Evolutionary conservation across 768 basidiomycete genomes (phyloP).

Genomic region (Auricularia sp.): DNA sequence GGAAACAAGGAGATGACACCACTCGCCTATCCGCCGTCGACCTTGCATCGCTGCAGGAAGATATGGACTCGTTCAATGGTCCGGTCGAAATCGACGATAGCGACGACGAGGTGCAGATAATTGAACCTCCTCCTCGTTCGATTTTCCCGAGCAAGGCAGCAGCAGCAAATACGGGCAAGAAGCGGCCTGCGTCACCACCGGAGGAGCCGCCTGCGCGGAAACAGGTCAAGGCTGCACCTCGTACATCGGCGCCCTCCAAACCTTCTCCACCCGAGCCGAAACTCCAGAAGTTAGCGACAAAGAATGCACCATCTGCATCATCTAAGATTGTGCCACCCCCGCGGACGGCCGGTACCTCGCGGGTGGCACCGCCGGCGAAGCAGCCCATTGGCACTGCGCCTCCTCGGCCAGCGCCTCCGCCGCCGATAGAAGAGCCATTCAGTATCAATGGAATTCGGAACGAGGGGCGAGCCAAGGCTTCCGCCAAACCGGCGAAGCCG

Average conservation of each 20-base stretch:
- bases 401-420: neutral
- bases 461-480: neutral
- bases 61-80: constrained; percentile 44
- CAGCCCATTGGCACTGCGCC: neutral
- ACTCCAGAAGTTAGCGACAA: too few relatives aligned
- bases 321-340: neutral
- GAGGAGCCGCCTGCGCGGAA: neutral
- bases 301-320: neutral
- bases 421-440: constrained; percentile 22
- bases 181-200: neutral
- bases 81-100: constrained; percentile 22
- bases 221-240: neutral
- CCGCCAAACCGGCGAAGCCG: neutral
- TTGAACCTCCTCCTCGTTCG: constrained; percentile 22
- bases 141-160: too few relatives aligned
- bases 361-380: neutral
- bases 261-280: too few relatives aligned
- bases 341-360: neutral
- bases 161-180: neutral
- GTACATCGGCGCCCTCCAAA: too few relatives aligned
- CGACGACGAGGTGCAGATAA: constrained; percentile 49
- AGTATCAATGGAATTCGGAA: constrained; percentile 14
- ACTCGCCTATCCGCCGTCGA: constrained; percentile 51
- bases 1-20: constrained; percentile 31
- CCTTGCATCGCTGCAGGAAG: constrained; percentile 53